Conservation (phyloP, 306 rosid species). For the Vigna mungo region DNA sequence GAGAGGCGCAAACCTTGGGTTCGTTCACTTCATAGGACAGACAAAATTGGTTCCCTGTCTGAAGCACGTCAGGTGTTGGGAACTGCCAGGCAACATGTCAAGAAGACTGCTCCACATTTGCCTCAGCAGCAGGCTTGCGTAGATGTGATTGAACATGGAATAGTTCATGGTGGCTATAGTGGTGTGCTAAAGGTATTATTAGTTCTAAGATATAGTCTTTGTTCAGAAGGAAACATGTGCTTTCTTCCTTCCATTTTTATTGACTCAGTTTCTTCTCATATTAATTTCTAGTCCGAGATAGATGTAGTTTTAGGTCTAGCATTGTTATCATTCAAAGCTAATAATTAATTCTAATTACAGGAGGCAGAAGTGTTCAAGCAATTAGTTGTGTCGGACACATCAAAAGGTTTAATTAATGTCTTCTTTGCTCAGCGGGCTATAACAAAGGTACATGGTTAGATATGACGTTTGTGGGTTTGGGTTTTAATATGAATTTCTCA, state of each 20-base stretch:
- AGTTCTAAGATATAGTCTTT: constrained; percentile 16
- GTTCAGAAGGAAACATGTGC: constrained; percentile 6
- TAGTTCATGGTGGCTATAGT: constrained; percentile 94
- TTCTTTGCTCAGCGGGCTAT: constrained; percentile 90
- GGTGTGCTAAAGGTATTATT: constrained; percentile 82
- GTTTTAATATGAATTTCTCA: constrained; percentile 34
- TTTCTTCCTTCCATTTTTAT: constrained; percentile 19
- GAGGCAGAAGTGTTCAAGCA: constrained; percentile 79
- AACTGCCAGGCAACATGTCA: constrained; percentile 73
- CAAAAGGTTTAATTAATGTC: constrained; percentile 85
- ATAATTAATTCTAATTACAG: constrained; percentile 57
- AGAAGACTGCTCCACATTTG: constrained; percentile 78
- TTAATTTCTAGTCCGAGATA: constrained; percentile 19
- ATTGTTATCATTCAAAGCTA: constrained; percentile 39
- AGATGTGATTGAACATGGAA: constrained; percentile 87
- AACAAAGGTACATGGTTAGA: constrained; percentile 73
- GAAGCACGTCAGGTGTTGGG: constrained; percentile 74
- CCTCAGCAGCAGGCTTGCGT: constrained; percentile 95
- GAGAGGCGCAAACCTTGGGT: constrained; percentile 81
- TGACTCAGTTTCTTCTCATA: constrained; percentile 14
- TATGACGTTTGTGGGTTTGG: constrained; percentile 15
- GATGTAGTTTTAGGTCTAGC: constrained; percentile 29
- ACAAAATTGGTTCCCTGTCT: constrained; percentile 74
- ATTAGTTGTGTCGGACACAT: constrained; percentile 72
- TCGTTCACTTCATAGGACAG: constrained; percentile 91